Base-by-base conservation (phyloP, 1,284 basidiomycete species). In the Tilletia caries region DNA sequence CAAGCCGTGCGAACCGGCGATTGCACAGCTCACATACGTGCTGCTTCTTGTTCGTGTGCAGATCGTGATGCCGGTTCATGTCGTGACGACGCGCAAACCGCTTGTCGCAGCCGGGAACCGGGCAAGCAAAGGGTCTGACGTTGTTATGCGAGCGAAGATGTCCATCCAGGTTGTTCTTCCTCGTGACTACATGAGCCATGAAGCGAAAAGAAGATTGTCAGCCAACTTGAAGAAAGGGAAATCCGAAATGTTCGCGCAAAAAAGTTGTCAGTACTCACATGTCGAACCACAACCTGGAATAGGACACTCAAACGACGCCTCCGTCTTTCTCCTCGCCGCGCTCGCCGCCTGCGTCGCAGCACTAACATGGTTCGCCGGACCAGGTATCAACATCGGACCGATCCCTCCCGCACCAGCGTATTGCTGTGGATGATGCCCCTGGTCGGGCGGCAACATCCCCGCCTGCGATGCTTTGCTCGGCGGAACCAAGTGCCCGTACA, bases 101-200 rank as follows among this genome's bases (percentile, higher is more conserved):
- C 82, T 96, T 96, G 79, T 91, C 91, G 83, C 94, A 97, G 18
- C 92, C 93, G 1, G 92, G 91, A 88, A 91, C 94, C 70, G 91
- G 89, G 83, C 94, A 97, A 73, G 93, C 89, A 85, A 93, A 97
- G 43, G 94, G 94, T 70, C 93, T 87, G 84, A 96, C 93, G 83
- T 95, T 93, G 32, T 93, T 95, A 83, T 97, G 94, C n/a, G 93
- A 95, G 77, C 94, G 89, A 75, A 97, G 84, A 85, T 97, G 95
- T 66, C 95, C 94, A 89, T 86, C 83, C 70, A 86, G 71, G 71
- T 86, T 86, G 83, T 86, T 86, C 76, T 85, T 85, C 34, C 76
- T 70, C 41, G 77, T 79, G 71, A 76, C 67, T 76, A 29, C 3
- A 54, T 5, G 52, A 54, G 48, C 12, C 52, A 54, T 25, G n/a